Evolutionary conservation across 305 asterid genomes (phyloP), one percentile per base, ranked within the genome.

Genomic region (Nicotiana rustica): DNA sequence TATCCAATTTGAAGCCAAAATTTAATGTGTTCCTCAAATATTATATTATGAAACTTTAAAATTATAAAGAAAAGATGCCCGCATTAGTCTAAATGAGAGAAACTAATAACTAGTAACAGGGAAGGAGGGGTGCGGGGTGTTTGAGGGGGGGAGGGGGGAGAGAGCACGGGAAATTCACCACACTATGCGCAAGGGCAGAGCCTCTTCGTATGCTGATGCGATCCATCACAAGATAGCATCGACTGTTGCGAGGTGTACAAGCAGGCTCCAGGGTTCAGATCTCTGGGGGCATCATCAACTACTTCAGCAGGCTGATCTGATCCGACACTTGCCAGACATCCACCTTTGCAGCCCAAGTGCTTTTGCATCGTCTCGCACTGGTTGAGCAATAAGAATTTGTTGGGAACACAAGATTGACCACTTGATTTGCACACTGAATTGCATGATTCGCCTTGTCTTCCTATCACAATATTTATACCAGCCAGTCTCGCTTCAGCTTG

Each of bases 281-380:
- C 31, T 29, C 31, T 29, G 31, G 31, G 31, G 31, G 31, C 31
- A 29, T 29, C 97, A 73, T 89, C 92, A 83, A 88, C 94, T 83
- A 92, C 97, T 91, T 93, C 97, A 83, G 99, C 99, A 33, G 98
- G 99, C 71, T 95, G 99, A 84, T 95, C 99, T 57, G 97, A 88
- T 88, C 97, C 97, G 47, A 88, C 85, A 67, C 99, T 95, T n/a
- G 92, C 86, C 90, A 90, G 84, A 84, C 98, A 95, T 67, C 90
- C 83, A 61, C 92, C 97, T 87, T 91, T 92, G 87, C 99, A 93
- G 90, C 90, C 91, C 92, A 95, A 89, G 77, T 95, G 90, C 86
- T 90, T 93, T 81, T 91, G 89, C 85, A 95, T 89, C 55, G 86
- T 29, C 31, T 29, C 31, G 31, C 31, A 29, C 31, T 29, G 91